Conservation (phyloP, 140 eudicot genomes). For the Senecio squalidus region DNA sequence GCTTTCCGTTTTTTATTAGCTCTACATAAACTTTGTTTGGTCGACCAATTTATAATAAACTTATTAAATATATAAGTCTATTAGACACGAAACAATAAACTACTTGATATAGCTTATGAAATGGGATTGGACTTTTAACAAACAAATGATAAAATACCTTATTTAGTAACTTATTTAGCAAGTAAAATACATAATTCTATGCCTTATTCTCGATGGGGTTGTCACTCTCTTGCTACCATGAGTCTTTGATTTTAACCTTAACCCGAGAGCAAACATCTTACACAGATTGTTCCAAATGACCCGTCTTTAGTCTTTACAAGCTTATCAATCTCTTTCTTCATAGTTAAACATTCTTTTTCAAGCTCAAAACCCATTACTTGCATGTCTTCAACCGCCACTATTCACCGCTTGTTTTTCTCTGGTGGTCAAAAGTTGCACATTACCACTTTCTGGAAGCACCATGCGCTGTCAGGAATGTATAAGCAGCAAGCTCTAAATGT, state of each 20-base stretch:
- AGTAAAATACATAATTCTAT: too few relatives aligned
- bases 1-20: too few relatives aligned
- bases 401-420: constrained; percentile 29
- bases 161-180: too few relatives aligned
- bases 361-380: constrained; percentile 52
- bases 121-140: too few relatives aligned
- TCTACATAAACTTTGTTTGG: too few relatives aligned
- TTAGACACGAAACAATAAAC: too few relatives aligned
- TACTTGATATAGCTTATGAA: too few relatives aligned
- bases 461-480: constrained; percentile 44
- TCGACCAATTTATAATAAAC: too few relatives aligned
- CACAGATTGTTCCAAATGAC: constrained; percentile 45
- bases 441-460: constrained; percentile 29
- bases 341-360: constrained; percentile 48
- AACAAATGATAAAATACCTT: too few relatives aligned
- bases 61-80: too few relatives aligned
- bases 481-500: constrained; percentile 52
- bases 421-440: constrained; percentile 4
- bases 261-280: constrained; percentile 37
- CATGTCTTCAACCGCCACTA: constrained; percentile 48
- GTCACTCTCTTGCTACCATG: too few relatives aligned
- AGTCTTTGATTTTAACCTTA: constrained; percentile 34
- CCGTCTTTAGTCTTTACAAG: constrained; percentile 53
- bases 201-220: too few relatives aligned
- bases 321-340: constrained; percentile 57